Evolutionary conservation across 2,329 filamentous ascomycete genomes (phyloP).

Genomic region (Fusarium ambrosium): DNA sequence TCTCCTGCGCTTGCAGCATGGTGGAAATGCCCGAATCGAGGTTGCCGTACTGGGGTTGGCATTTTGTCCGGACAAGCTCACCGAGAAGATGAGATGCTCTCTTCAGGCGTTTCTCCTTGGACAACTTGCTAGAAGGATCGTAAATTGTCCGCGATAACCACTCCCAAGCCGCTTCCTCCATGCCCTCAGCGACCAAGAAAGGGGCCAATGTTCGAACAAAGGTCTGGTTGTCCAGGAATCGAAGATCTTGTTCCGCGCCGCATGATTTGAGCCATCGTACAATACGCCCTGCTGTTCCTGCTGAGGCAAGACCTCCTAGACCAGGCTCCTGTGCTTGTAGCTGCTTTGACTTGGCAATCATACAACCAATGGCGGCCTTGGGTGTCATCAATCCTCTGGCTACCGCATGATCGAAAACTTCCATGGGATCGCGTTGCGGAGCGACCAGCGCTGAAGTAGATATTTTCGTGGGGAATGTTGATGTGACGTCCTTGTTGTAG

Average conservation of each 20-base stretch:
- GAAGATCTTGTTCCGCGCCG: conserved; percentile 60
- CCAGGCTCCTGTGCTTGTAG: conserved; percentile 51
- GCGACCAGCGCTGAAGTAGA: conserved; percentile 16
- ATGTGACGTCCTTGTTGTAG: conserved; percentile 47
- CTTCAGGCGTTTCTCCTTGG: conserved; percentile 41
- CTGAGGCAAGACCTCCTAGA: conserved; percentile 52
- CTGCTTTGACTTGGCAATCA: conserved; percentile 62
- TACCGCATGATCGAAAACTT: conserved; percentile 69
- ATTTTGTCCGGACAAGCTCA: conserved; percentile 59
- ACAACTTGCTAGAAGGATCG: conserved; percentile 37
- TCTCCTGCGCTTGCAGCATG: conserved; percentile 61
- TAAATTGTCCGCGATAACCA: conserved; percentile 63
- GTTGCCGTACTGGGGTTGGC: conserved; percentile 55
- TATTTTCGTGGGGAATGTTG: conserved; percentile 32
- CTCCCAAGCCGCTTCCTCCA: conserved; percentile 65
- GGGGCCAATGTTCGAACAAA: conserved; percentile 59
- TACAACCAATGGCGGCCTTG: conserved; percentile 66
- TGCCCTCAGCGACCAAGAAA: conserved; percentile 66
- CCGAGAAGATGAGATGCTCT: conserved; percentile 53
- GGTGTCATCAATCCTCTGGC: conserved; percentile 69
- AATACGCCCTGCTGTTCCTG: conserved; percentile 63
- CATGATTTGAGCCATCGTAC: conserved; percentile 68
- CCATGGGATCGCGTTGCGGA: conserved; percentile 60
- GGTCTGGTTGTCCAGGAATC: conserved; percentile 58
- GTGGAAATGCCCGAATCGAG: conserved; percentile 65